Evolutionary conservation across 1,284 basidiomycete genomes (phyloP).

Genomic region (Bondarzewia mesenterica): DNA sequence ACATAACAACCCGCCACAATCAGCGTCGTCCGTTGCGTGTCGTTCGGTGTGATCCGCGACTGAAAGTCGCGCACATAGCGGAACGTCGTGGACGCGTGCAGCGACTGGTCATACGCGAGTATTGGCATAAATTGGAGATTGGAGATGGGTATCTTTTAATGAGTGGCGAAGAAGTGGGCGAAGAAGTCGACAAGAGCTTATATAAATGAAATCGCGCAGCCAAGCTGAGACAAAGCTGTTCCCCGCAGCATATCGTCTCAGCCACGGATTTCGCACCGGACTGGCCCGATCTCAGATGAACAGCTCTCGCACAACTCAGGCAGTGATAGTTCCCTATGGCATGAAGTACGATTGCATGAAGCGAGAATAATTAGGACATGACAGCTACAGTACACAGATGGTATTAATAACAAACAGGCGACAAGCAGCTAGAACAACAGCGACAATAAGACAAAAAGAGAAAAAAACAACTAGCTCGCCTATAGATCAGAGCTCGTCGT

Average conservation of each 20-base stretch:
- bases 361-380: too few relatives aligned
- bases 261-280: too few relatives aligned
- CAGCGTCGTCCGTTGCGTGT: constrained; percentile 67
- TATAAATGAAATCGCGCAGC: neutral
- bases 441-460: neutral
- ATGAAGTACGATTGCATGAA: too few relatives aligned
- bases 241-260: too few relatives aligned
- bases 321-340: too few relatives aligned
- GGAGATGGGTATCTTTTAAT: too few relatives aligned
- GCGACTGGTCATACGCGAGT: constrained; percentile 3
- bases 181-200: neutral
- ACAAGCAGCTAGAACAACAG: neutral
- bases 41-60: constrained; percentile 49
- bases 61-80: constrained; percentile 27
- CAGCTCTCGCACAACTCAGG: too few relatives aligned
- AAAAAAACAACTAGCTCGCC: neutral
- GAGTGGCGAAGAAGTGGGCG: too few relatives aligned
- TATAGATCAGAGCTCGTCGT: constrained; percentile 52
- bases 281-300: too few relatives aligned
- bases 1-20: constrained; percentile 74
- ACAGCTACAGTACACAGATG: too few relatives aligned
- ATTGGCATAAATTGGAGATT: constrained; percentile 3
- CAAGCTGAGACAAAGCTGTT: neutral
- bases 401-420: too few relatives aligned
- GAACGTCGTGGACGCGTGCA: constrained; percentile 10